Conservation (phyloP, 345 rosid genomes). For the Eucalyptus polybractea region DNA sequence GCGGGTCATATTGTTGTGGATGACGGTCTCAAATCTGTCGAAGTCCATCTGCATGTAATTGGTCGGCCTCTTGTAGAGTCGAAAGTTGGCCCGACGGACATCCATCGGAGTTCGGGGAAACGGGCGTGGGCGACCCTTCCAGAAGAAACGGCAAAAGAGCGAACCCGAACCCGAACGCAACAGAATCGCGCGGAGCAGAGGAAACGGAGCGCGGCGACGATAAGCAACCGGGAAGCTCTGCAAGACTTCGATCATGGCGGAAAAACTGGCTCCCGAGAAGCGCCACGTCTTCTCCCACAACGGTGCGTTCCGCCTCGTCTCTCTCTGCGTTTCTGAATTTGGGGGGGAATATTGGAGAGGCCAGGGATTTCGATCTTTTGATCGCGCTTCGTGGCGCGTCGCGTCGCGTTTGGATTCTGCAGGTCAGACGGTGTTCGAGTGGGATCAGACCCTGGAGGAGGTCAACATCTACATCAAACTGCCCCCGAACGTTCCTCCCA, state of each 20-base stretch:
- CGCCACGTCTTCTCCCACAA: constrained; percentile 42
- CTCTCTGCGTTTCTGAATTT: not conserved
- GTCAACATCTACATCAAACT: constrained; percentile 62
- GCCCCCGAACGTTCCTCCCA: constrained; percentile 59
- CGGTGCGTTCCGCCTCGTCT: constrained; percentile 2
- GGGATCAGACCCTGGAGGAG: constrained; percentile 95
- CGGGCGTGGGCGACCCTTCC: not conserved
- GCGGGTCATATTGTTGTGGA: not conserved
- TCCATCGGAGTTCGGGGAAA: accelerated
- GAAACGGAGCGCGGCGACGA: not conserved
- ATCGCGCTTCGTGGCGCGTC: not conserved
- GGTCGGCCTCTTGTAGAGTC: not conserved
- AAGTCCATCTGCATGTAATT: not conserved
- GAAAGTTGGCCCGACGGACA: not conserved
- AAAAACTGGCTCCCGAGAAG: constrained; percentile 61
- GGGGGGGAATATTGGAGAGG: not conserved
- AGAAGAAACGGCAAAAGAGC: not conserved
- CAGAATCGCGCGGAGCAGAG: not conserved
- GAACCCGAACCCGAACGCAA: not conserved
- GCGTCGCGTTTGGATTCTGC: not conserved
- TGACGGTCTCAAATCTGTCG: not conserved
- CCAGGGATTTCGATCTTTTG: not conserved
- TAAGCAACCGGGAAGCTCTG: not conserved
- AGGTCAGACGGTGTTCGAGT: constrained; percentile 79
- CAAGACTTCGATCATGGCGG: constrained; percentile 19